These are phyloP conservation scores for Oehlia diaphana DNA, from an alignment of 192 early-diverging fungal species.

Conservation along the genomic window DNA sequence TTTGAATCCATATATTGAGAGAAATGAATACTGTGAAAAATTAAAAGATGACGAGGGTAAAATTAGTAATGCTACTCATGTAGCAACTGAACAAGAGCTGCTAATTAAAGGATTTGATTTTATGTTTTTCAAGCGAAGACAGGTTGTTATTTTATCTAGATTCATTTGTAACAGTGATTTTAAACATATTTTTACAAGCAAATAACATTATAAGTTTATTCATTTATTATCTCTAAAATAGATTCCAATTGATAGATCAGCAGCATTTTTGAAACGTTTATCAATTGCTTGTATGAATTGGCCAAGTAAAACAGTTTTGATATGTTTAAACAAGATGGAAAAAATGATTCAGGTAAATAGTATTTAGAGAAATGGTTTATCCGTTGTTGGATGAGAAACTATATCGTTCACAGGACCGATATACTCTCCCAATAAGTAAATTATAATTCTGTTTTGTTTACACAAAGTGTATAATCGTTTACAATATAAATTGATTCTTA, in stretches of 20 bases:
- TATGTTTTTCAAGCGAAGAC: slow-evolving; percentile 77
- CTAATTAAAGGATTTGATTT: slow-evolving; percentile 81
- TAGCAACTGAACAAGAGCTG: slow-evolving; percentile 77
- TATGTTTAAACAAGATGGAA: slow-evolving; percentile 66
- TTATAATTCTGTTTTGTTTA: no score
- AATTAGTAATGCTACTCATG: slow-evolving; percentile 39
- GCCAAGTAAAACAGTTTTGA: slow-evolving; percentile 70
- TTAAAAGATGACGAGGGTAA: slow-evolving; percentile 35
- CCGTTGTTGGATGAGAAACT: no score
- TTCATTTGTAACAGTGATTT: neutral
- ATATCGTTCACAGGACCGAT: no score
- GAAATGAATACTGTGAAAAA: slow-evolving; percentile 31
- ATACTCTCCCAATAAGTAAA: neutral
- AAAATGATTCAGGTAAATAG: slow-evolving; percentile 57
- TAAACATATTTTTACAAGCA: neutral
- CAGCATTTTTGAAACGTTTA: slow-evolving; percentile 89
- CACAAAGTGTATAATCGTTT: no score
- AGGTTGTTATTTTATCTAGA: slow-evolving; percentile 33
- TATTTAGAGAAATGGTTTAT: neutral
- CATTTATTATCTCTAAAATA: slow-evolving; percentile 30
- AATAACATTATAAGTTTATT: neutral
- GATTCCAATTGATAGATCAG: slow-evolving; percentile 78
- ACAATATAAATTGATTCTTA: neutral
- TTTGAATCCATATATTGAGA: slow-evolving; percentile 64
- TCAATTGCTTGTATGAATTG: slow-evolving; percentile 69